Percentiles rank a stretch among this genome's conserved stretches.
Conservation (phyloP, 2,329 filamentous ascomycete species). For the Thermoascus crustaceus region DNA sequence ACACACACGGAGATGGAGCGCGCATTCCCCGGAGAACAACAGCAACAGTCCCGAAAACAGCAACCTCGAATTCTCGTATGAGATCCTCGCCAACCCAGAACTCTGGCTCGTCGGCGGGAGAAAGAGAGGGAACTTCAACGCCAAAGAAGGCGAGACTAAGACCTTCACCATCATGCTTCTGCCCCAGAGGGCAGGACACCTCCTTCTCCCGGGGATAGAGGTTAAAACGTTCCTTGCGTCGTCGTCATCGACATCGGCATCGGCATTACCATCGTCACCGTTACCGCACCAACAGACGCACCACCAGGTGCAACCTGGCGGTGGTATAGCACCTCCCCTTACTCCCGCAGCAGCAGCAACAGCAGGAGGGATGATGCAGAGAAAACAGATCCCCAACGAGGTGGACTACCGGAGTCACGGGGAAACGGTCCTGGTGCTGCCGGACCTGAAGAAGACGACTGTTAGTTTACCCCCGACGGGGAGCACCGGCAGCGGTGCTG, state of each 20-base stretch:
- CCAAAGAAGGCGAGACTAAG: slow-evolving; percentile 37
- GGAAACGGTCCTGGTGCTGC: slow-evolving; percentile 66
- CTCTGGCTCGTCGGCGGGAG: slow-evolving; percentile 80
- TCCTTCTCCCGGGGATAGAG: slow-evolving; percentile 72
- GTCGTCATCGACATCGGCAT: slow-evolving; percentile 18
- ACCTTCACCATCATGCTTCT: slow-evolving; percentile 66
- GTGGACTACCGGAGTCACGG: slow-evolving; percentile 72
- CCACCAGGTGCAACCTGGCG: no score
- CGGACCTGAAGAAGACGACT: slow-evolving; percentile 63
- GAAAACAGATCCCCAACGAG: slow-evolving; percentile 53
- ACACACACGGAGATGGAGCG: slow-evolving; percentile 49
- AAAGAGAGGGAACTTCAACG: slow-evolving; percentile 65
- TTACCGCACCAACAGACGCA: no score
- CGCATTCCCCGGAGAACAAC: slow-evolving; percentile 8
- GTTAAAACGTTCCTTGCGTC: slow-evolving; percentile 57
- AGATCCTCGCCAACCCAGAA: slow-evolving; percentile 64
- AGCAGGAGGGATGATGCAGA: slow-evolving; percentile 16
- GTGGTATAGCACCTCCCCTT: no score
- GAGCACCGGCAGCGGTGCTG: slow-evolving; percentile 28
- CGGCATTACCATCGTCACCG: no score
- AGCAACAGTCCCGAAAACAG: slow-evolving; percentile 16
- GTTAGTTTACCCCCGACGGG: slow-evolving; percentile 63
- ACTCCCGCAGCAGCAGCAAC: slow-evolving; percentile 13
- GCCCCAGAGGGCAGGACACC: slow-evolving; percentile 66
- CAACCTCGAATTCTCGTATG: slow-evolving; percentile 68